A percentile compares a stretch with the other conserved stretches of the same genome.
Evolutionary conservation across 202 grass and related monocot species (phyloP).

Genomic region (Elaeis oleifera): DNA sequence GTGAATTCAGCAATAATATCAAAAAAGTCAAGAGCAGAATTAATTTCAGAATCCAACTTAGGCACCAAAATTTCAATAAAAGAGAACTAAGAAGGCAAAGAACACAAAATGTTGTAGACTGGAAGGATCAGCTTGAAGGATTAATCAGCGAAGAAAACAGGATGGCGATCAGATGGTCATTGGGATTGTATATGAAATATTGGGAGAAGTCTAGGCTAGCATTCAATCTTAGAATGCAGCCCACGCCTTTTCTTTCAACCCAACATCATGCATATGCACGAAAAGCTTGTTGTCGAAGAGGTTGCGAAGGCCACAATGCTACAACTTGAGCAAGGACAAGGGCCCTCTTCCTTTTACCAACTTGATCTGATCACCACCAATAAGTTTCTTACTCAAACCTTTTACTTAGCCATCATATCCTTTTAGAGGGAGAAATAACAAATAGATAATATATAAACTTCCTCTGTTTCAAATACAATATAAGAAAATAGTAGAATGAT

Average conservation of each 20-base stretch:
- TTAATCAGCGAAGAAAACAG: slow-evolving; percentile 54
- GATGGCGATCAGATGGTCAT: slow-evolving; percentile 30
- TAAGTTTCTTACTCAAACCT: slow-evolving; percentile 60
- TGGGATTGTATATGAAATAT: slow-evolving; percentile 21
- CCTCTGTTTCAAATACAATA: slow-evolving; percentile 14
- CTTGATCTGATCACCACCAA: slow-evolving; percentile 24
- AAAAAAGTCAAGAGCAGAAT: too few species aligned
- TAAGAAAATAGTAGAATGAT: neutral
- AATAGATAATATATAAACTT: neutral
- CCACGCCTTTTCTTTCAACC: slow-evolving; percentile 83
- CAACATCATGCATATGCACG: slow-evolving; percentile 37
- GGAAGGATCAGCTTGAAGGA: slow-evolving; percentile 61
- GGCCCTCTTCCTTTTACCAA: slow-evolving; percentile 52
- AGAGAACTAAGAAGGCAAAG: too few species aligned
- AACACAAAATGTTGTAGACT: slow-evolving; percentile 4
- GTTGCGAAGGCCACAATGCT: slow-evolving; percentile 62
- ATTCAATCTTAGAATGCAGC: slow-evolving; percentile 76
- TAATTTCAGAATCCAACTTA: too few species aligned
- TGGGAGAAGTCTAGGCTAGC: slow-evolving; percentile 85
- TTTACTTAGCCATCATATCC: slow-evolving; percentile 90
- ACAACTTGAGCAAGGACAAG: slow-evolving; percentile 62
- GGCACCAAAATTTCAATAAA: too few species aligned
- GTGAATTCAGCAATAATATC: too few species aligned
- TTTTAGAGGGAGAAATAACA: slow-evolving; percentile 23
- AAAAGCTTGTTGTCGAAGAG: slow-evolving; percentile 67